A percentile compares a stretch with the other conserved stretches of the same genome.
These are phyloP conservation scores for Paramecium caudatum DNA, from an alignment of 73 alveolate genomes.

Conservation along the genomic window DNA sequence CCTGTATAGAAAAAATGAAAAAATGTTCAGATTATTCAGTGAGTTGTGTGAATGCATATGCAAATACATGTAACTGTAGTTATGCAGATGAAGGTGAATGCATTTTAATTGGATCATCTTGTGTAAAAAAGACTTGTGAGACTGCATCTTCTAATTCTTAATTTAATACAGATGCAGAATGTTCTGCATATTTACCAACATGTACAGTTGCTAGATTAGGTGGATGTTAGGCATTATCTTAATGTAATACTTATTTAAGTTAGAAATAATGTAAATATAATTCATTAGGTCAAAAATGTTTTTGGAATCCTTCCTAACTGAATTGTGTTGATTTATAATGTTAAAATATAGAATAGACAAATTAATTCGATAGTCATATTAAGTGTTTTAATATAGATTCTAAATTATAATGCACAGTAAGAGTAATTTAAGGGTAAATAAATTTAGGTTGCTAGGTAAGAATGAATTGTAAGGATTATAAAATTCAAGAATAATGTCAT, in stretches of 20 bases:
- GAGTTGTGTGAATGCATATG: no score
- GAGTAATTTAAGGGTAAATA: not conserved
- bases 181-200: not conserved
- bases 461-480: not conserved
- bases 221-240: constrained; percentile 6
- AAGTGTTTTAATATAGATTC: not conserved
- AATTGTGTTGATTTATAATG: not conserved
- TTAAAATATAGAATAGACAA: not conserved
- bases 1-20: not conserved
- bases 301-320: not conserved
- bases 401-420: constrained; percentile 32
- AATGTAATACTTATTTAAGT: not conserved
- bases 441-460: not conserved
- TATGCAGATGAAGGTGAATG: not conserved
- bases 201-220: constrained; percentile 30
- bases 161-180: not conserved
- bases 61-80: no score
- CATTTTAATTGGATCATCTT: not conserved
- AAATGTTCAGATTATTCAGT: not conserved
- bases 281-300: not conserved
- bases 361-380: not conserved
- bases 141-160: not conserved
- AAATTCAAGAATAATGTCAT: not conserved
- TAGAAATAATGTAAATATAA: not conserved
- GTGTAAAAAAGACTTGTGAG: not conserved